Base-by-base conservation (phyloP, 371 early-diverging fungal genomes). In the Syncephalastrum sp. region DNA sequence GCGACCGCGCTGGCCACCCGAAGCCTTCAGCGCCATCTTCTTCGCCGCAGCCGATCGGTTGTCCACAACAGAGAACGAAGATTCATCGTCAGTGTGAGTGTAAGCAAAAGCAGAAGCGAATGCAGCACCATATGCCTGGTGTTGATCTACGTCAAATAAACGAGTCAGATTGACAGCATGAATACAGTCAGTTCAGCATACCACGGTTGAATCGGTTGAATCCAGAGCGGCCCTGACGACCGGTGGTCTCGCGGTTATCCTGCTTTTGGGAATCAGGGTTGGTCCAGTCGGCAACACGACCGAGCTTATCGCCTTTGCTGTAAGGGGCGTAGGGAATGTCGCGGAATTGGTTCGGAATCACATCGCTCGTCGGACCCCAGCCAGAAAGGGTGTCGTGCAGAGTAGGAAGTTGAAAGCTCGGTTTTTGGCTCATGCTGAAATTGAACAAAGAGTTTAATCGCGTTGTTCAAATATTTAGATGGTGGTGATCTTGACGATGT, bases 251-350 rank as follows among this genome's bases (percentile, higher is more conserved):
- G 57, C 79, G 75, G 71, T 87, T 83, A 48, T 83, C 87, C 63
- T 83, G 81, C 61, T 82, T 86, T 60, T 88, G 88, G 23, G 77
- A 81, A 61, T 84, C 84, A 54, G 82, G 82, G 16, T 81, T 72
- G 54, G 87, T 86, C 95, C 96, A 97, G 79, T 97, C 94, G 58
- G 97, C 96, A 42, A 91, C 88, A 66, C 91, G 89, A 52, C 95
- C 95, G 12, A 98, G 79, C 64, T 93, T 92, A 74, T 98, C 99
- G 42, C 89, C 84, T 81, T 97, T 97, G 57, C 91, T 91, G 84
- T 88, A 98, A 45, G 96, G 97, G 27, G 94, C 90, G 75, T 93
- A 98, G 14, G 99, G 99, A 62, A 98, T 91, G 63, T 91, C 93
- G 59, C 79, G 75, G 78, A 89, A 88, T 57, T 84, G 82, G 17